Base-by-base conservation (phyloP, 1,284 basidiomycete species). In the Austroboletus novae-zelandiae region DNA sequence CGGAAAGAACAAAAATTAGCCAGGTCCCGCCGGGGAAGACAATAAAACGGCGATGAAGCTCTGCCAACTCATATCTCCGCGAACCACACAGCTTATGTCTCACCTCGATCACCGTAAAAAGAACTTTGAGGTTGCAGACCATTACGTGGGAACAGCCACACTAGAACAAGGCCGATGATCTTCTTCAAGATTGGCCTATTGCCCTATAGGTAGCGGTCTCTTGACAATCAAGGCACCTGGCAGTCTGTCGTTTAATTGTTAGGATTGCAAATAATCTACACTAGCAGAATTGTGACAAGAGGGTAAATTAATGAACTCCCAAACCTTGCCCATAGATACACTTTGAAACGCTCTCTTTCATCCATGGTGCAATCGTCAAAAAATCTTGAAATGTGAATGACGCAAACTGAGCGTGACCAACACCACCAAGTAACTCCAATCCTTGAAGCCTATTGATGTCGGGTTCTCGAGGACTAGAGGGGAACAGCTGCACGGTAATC, bases 311-410 rank as follows among this genome's bases (percentile, higher is more conserved):
- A 55, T 71, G 78, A 52, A 77, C 75, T 35, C 88, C 87, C 43
- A 90, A 71, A 17, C 87, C 86, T 45, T 77, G 75, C 6, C 88
- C 88, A 52, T 81, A 74, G 55, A 90, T 83, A 61, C 73, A 77
- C 62, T 75, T 81, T 31, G 79, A 77, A 54, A 88, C 74, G 48
- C 71, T 71, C 48, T 81, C 78, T 52, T 81, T 77, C 71, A 91
- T 76, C 89, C 88, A 91, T 7, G 87, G 89, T 35, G 88, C 85
- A 52, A 90, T 79, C 29, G 80, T 77, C 60, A 75, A 74, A 37
- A 91, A 68, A 66, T 91, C 89, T 29, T 71, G 69, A 80, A 81
- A 87, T 2, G 74, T 76, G 54, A 91, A 80, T 9, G 86, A 87
- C 7, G 79, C 78, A 62, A 83, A 90, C 47, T 83, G 84, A 27